Evolutionary conservation across 345 rosid genomes (phyloP).

Genomic region (Passiflora organensis): DNA sequence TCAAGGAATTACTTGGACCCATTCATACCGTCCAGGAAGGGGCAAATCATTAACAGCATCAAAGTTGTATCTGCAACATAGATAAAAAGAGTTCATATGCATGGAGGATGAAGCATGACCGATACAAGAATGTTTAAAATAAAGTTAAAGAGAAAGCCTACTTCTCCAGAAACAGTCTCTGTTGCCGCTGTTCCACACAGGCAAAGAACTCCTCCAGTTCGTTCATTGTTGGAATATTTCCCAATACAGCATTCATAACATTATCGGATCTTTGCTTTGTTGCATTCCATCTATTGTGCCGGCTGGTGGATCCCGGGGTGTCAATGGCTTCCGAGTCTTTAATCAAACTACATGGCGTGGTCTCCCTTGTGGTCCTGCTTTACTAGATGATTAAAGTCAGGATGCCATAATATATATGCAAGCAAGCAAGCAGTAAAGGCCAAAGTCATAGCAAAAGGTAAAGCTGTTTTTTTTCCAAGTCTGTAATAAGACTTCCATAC

Average conservation of each 20-base stretch:
- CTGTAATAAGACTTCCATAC: too few species aligned
- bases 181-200: conserved; percentile 49
- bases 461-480: too few species aligned
- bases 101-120: too few species aligned
- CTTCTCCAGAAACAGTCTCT: conserved; percentile 51
- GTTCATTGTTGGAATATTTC: conserved; percentile 35
- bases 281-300: conserved; percentile 19
- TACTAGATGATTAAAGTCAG: neutral
- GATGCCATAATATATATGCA: neutral
- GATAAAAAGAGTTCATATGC: too few species aligned
- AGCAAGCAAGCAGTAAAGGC: neutral
- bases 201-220: conserved; percentile 82
- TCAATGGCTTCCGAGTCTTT: conserved; percentile 29
- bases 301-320: conserved; percentile 52
- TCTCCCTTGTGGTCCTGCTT: conserved; percentile 54
- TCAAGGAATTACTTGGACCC: conserved; percentile 60
- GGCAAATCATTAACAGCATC: conserved; percentile 63
- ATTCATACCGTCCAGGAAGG: conserved; percentile 69
- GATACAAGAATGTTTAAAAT: too few species aligned
- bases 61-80: conserved; percentile 78
- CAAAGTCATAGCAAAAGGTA: neutral
- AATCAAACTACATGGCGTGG: conserved; percentile 41
- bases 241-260: conserved; percentile 13
- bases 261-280: conserved; percentile 24
- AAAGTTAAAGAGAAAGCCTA: conserved; percentile 13